These are phyloP conservation scores for Orbilia blumenaviensis DNA, from an alignment of 2,329 filamentous ascomycete species.

Conservation along the genomic window DNA sequence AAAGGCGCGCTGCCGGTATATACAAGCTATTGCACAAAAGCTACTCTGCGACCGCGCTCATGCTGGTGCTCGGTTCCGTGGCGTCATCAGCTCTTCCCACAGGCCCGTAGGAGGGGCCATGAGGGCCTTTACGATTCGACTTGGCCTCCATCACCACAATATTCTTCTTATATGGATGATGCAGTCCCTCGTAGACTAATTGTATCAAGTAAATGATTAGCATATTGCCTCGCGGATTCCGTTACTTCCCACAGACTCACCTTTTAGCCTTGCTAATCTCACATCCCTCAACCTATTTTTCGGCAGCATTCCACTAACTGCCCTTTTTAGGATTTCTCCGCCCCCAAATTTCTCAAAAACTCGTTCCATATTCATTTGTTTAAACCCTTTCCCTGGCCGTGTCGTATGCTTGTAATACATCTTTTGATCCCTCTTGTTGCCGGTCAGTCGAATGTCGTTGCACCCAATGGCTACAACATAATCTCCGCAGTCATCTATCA, in stretches of 20 bases:
- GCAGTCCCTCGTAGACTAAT: slow-evolving; percentile 85
- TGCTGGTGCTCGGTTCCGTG: background rate
- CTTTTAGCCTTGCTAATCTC: slow-evolving; percentile 85
- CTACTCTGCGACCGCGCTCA: background rate
- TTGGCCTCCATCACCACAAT: slow-evolving; percentile 67
- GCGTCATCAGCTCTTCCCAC: background rate
- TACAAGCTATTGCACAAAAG: background rate
- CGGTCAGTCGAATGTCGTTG: slow-evolving; percentile 84
- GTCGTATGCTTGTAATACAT: slow-evolving; percentile 95
- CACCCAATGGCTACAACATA: slow-evolving; percentile 96
- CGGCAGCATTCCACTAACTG: slow-evolving; percentile 95
- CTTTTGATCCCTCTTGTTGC: slow-evolving; percentile 92
- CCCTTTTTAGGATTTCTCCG: slow-evolving; percentile 86
- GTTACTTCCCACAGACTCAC: slow-evolving; percentile 59
- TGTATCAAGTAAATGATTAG: background rate
- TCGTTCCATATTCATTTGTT: slow-evolving; percentile 90
- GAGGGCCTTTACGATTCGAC: slow-evolving; percentile 39
- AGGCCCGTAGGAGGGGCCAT: slow-evolving; percentile 16
- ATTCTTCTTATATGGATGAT: slow-evolving; percentile 91
- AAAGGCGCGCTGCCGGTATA: background rate
- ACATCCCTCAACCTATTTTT: slow-evolving; percentile 94
- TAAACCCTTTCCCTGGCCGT: slow-evolving; percentile 78
- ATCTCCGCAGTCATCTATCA: slow-evolving; percentile 87
- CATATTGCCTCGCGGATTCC: background rate
- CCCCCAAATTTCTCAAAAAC: slow-evolving; percentile 95